Conservation (phyloP, 2,329 filamentous ascomycete species). For the Ophiocordyceps sinensis region DNA sequence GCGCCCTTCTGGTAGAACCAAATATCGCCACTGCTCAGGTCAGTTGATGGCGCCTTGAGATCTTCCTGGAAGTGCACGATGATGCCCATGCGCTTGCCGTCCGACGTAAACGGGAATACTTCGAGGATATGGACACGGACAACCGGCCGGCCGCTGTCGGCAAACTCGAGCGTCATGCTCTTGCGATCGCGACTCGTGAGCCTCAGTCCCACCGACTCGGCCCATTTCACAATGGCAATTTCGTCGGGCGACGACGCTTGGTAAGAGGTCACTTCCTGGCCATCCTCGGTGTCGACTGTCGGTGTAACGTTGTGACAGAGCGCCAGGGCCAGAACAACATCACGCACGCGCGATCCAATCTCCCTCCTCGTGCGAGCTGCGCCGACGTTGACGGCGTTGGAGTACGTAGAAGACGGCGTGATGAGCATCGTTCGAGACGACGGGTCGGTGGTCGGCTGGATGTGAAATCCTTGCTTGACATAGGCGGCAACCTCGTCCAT, state of each 20-base stretch:
- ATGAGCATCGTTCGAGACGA: slow-evolving; percentile 40
- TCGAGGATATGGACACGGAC: slow-evolving; percentile 83
- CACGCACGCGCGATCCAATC: slow-evolving; percentile 83
- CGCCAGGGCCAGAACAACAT: slow-evolving; percentile 82
- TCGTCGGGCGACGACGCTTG: slow-evolving; percentile 96
- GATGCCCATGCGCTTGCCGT: slow-evolving; percentile 96
- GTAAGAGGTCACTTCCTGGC: slow-evolving; percentile 65
- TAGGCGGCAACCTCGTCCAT: slow-evolving; percentile 95
- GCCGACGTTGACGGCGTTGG: slow-evolving; percentile 41
- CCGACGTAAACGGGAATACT: slow-evolving; percentile 93
- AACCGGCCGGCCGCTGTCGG: slow-evolving; percentile 56
- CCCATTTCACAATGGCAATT: slow-evolving; percentile 95
- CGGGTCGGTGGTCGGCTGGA: slow-evolving; percentile 29
- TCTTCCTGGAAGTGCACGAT: slow-evolving; percentile 71
- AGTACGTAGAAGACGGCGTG: slow-evolving; percentile 61
- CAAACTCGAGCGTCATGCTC: slow-evolving; percentile 68
- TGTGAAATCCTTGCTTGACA: slow-evolving; percentile 67
- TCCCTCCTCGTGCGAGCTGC: slow-evolving; percentile 79
- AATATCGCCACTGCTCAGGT: slow-evolving; percentile 56
- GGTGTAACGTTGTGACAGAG: slow-evolving; percentile 97
- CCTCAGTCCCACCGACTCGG: slow-evolving; percentile 78
- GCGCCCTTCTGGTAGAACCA: slow-evolving; percentile 99
- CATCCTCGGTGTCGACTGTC: slow-evolving; percentile 61
- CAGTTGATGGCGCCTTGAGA: slow-evolving; percentile 29
- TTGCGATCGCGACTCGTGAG: slow-evolving; percentile 76